Evolutionary conservation across 495 filamentous ascomycete species (phyloP).

Genomic region (Neurospora tetraspora): DNA sequence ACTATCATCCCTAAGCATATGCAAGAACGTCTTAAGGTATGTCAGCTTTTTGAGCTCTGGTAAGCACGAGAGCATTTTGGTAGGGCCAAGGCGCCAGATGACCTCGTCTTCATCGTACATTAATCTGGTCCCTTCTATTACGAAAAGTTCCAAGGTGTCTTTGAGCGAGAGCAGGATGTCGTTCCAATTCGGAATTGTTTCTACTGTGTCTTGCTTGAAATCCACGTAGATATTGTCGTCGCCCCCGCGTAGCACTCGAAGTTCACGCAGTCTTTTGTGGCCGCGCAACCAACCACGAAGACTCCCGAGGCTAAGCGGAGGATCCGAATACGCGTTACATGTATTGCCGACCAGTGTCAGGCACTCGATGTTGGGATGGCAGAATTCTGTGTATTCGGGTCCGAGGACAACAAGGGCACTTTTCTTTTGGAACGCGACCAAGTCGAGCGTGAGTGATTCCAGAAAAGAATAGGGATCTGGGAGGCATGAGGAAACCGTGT

Average conservation of each 20-base stretch:
- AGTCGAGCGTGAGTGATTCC: neutral
- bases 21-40: neutral
- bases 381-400: neutral
- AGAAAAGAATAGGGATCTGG: neutral
- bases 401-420: neutral
- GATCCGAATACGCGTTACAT: accelerated
- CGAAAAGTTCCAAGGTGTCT: neutral
- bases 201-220: too few relatives aligned
- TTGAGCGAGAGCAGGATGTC: neutral
- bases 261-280: neutral
- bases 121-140: neutral
- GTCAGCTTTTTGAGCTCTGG: neutral
- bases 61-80: neutral
- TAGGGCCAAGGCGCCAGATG: neutral
- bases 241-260: neutral
- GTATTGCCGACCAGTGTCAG: neutral
- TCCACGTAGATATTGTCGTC: neutral
- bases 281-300: neutral
- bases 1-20: neutral
- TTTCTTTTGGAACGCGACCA: neutral
- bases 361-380: neutral
- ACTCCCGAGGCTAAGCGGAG: too few relatives aligned
- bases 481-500: too few relatives aligned
- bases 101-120: neutral
- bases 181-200: neutral